Base-by-base conservation (phyloP, 1,284 basidiomycete genomes). In the Cryptococcus wingfieldii region DNA sequence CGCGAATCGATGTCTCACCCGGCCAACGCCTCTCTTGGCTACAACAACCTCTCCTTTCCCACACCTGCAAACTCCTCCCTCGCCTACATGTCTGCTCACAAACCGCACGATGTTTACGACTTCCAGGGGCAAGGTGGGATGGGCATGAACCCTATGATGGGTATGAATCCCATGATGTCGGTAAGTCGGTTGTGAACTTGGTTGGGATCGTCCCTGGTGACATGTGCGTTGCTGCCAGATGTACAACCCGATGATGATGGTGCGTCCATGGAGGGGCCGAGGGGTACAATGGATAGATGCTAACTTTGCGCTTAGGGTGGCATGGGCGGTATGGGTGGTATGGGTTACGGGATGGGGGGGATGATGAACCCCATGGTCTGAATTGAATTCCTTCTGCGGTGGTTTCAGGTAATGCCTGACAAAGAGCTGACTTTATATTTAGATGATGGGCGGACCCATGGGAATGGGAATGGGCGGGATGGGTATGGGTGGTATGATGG, bases 401-500 rank as follows among this genome's bases (percentile, higher is more conserved):
- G 31, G 31, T 34, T 8, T 10, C 31, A 34, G 7, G 31, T 34
- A 34, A 10, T 34, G 10, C 1, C 10, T 10, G 10, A 34, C 47
- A 31, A 14, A 9, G 13, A 19, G 18, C n/a, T 16, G n/a, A 38
- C 23, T 18, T 6, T 18, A 34, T 13, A 13, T 39, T 16, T 16
- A 25, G 49, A 37, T 51, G 55, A 54, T 46, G 55, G 55, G 44
- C 16, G 44, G 55, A 19, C 54, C 54, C 4, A 54, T 56, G 54
- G 60, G 60, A n/a, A 53, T 57, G 44, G 54, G 58, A 42, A 59
- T 55, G 58, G 54, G 58, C 8, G 62, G 59, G 10, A 62, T 64
- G 62, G 62, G 63, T 16, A 60, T 62, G 63, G 53, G 55, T 9
- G 61, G 58, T 13, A 66, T 67, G 67, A 69, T 69, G 67, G 64